phyloP scores from a whole-genome alignment of 352 stramenopile species.

The Blastocystis sp. region DNA sequence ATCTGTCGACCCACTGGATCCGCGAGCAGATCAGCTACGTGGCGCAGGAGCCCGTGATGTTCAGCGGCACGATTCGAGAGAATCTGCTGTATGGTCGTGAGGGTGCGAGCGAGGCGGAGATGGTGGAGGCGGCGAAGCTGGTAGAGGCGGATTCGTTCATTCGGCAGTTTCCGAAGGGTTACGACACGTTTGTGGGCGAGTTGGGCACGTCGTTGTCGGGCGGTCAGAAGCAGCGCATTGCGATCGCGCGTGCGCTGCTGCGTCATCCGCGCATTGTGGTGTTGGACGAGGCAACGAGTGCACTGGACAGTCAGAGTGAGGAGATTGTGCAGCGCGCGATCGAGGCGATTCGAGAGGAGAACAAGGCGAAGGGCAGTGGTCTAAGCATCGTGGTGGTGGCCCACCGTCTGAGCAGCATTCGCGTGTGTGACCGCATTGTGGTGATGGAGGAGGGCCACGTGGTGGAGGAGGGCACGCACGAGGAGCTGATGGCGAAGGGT shows the following conservation, averaged over 20 bases:
- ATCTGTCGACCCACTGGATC: conserved; percentile 71
- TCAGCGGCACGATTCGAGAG: conserved; percentile 78
- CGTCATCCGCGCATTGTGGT: conserved; percentile 83
- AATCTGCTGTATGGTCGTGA: conserved; percentile 80
- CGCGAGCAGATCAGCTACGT: conserved; percentile 82
- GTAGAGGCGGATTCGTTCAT: conserved; percentile 88
- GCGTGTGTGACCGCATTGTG: conserved; percentile 88
- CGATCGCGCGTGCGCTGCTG: conserved; percentile 86
- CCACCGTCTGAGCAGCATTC: conserved; percentile 87
- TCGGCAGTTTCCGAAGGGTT: conserved; percentile 80
- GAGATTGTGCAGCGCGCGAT: conserved; percentile 79
- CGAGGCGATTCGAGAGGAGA: conserved; percentile 72
- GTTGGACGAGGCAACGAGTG: conserved; percentile 84
- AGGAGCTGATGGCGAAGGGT: conserved; percentile 79
- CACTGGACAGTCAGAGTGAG: conserved; percentile 79
- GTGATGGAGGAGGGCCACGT: conserved; percentile 86
- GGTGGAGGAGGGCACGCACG: conserved; percentile 86
- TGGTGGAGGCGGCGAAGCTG: conserved; percentile 77
- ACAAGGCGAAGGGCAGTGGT: conserved; percentile 52
- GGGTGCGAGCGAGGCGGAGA: conserved; percentile 78
- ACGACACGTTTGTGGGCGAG: conserved; percentile 84
- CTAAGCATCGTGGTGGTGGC: conserved; percentile 89
- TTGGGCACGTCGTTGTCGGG: conserved; percentile 82
- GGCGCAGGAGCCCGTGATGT: conserved; percentile 85
- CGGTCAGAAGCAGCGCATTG: conserved; percentile 90